Evolutionary conservation across 108 stramenopile genomes (phyloP).

Genomic region (Skeletonema potamos): DNA sequence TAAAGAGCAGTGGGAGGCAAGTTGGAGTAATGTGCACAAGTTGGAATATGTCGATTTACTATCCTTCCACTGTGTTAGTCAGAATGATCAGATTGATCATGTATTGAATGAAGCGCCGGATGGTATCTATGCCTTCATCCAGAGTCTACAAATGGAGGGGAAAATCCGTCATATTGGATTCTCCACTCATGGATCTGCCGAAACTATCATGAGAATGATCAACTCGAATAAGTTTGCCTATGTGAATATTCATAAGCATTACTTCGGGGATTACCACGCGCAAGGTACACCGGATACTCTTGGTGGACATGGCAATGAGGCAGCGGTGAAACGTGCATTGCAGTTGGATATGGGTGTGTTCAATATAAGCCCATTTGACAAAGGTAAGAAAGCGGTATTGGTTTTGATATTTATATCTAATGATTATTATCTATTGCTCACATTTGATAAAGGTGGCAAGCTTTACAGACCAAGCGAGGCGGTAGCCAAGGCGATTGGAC

Average conservation of each 20-base stretch:
- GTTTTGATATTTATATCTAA: too few species aligned
- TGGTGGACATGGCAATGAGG: constrained; percentile 61
- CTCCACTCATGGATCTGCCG: constrained; percentile 72
- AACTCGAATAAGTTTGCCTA: constrained; percentile 62
- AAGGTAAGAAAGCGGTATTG: too few species aligned
- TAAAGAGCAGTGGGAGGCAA: constrained; percentile 48
- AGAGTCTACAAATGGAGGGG: constrained; percentile 46
- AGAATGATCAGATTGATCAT: constrained; percentile 34
- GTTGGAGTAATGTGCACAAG: constrained; percentile 46
- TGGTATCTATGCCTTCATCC: constrained; percentile 36
- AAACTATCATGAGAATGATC: constrained; percentile 62
- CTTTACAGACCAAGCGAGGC: constrained; percentile 59
- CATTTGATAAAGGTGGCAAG: constrained; percentile 82
- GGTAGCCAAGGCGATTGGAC: constrained; percentile 47
- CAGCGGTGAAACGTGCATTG: constrained; percentile 49
- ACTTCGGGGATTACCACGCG: constrained; percentile 72
- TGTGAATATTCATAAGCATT: constrained; percentile 77
- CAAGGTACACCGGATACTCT: constrained; percentile 48
- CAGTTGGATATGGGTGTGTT: constrained; percentile 85
- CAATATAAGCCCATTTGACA: constrained; percentile 76
- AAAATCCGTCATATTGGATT: constrained; percentile 74
- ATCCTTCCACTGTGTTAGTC: constrained; percentile 59
- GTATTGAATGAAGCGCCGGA: constrained; percentile 42
- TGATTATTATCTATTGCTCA: too few species aligned
- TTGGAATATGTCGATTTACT: constrained; percentile 73